Evolutionary conservation across 2,329 filamentous ascomycete species (phyloP).

Genomic region (Trichoderma brevicompactum): DNA sequence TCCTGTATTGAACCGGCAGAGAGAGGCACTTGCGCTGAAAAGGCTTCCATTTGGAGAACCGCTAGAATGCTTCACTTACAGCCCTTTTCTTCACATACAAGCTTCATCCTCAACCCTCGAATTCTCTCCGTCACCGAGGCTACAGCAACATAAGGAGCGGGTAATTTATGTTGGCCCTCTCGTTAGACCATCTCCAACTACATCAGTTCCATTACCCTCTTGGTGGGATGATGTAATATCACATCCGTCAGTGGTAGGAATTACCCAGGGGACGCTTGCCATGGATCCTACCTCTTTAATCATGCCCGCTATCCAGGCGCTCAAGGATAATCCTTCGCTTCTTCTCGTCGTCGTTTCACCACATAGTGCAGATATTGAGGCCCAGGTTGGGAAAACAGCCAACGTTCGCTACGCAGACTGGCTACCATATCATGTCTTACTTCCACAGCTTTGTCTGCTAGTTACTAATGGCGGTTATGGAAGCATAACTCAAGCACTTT

Average conservation of each 20-base stretch:
- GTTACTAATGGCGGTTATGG: slow-evolving; percentile 47
- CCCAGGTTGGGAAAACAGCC: slow-evolving; percentile 30
- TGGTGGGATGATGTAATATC: slow-evolving; percentile 42
- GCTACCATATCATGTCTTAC: slow-evolving; percentile 44
- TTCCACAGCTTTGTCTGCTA: slow-evolving; percentile 42
- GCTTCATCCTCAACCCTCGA: slow-evolving; percentile 43
- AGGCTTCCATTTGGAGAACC: slow-evolving; percentile 39
- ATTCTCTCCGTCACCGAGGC: slow-evolving; percentile 38
- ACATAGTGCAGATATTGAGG: slow-evolving; percentile 36
- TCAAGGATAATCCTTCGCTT: slow-evolving; percentile 36
- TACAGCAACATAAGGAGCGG: slow-evolving; percentile 30
- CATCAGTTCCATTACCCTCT: slow-evolving; percentile 35
- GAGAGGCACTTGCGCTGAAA: slow-evolving; percentile 37
- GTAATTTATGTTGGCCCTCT: slow-evolving; percentile 44
- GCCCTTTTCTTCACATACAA: slow-evolving; percentile 46
- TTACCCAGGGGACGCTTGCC: slow-evolving; percentile 47
- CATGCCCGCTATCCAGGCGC: slow-evolving; percentile 44
- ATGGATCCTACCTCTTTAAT: slow-evolving; percentile 45
- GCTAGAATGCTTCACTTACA: slow-evolving; percentile 43
- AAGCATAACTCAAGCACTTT: slow-evolving; percentile 44
- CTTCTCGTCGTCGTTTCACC: slow-evolving; percentile 44
- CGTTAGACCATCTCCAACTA: slow-evolving; percentile 34
- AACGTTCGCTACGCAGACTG: slow-evolving; percentile 43
- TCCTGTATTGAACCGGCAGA: slow-evolving; percentile 40
- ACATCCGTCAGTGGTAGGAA: slow-evolving; percentile 40